Evolutionary conservation across 371 early-diverging fungal species (phyloP).

Genomic region (Chytridium lagenaria): DNA sequence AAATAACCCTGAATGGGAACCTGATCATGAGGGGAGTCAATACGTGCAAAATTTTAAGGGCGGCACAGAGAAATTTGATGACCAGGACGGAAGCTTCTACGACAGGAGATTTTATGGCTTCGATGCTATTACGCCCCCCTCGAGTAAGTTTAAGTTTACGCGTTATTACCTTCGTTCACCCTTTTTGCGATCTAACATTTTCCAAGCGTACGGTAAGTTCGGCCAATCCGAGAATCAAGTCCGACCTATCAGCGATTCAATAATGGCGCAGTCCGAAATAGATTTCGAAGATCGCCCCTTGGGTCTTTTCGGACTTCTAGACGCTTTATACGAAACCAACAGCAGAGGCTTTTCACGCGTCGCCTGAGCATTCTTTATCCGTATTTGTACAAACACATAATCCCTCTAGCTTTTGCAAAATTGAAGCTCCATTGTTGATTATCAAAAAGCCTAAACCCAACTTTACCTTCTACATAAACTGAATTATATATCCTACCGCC

Average conservation of each 20-base stretch:
- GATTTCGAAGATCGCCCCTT: not conserved
- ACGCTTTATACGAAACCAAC: slow-evolving; percentile 10
- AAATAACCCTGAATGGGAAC: slow-evolving; percentile 87
- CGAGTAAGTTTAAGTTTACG: not conserved
- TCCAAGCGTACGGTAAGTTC: slow-evolving; percentile 10
- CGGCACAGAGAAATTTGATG: slow-evolving; percentile 12
- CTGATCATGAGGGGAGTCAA: slow-evolving; percentile 71
- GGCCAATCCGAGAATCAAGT: slow-evolving; percentile 3
- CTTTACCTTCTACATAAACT: too few species aligned
- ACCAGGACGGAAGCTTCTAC: not conserved
- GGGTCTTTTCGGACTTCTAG: slow-evolving; percentile 2
- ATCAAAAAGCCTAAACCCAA: not conserved
- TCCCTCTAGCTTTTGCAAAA: too few species aligned
- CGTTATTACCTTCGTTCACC: not conserved
- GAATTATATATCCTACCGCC: too few species aligned
- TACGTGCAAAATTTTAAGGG: slow-evolving; percentile 59
- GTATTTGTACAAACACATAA: too few species aligned
- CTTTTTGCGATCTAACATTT: not conserved
- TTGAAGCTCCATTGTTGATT: too few species aligned
- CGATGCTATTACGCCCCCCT: not conserved
- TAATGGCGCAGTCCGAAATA: not conserved
- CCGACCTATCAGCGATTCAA: not conserved
- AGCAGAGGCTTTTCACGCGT: not conserved
- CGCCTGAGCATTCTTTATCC: not conserved
- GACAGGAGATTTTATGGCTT: not conserved